Percentiles rank a stretch among this genome's conserved stretches.
Conservation (phyloP, 306 rosid genomes). For the Rosa persica region DNA sequence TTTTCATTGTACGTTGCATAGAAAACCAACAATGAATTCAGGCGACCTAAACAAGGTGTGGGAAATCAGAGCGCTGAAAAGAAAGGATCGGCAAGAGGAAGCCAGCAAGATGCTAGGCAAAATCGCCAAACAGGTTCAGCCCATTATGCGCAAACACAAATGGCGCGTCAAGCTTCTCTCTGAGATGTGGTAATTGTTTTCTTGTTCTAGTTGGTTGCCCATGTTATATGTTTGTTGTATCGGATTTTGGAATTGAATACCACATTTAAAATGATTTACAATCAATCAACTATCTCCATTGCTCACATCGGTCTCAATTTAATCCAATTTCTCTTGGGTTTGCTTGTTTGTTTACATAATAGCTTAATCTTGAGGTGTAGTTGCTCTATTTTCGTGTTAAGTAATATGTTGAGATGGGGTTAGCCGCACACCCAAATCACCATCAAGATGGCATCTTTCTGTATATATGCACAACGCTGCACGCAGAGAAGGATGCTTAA, state of each 20-base stretch:
- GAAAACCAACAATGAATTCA: conserved; percentile 30
- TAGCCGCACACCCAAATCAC: too few species aligned
- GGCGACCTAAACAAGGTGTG: conserved; percentile 82
- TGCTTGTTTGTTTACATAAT: too few species aligned
- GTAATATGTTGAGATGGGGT: too few species aligned
- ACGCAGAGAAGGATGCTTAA: too few species aligned
- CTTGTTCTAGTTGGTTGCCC: conserved; percentile 8
- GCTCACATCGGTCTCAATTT: neutral
- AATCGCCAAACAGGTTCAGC: conserved; percentile 90
- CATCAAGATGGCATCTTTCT: too few species aligned
- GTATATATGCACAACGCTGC: neutral
- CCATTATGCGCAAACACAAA: conserved; percentile 82
- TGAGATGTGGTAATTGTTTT: conserved; percentile 57
- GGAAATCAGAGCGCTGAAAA: conserved; percentile 74
- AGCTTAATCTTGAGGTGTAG: too few species aligned
- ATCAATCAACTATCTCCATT: neutral
- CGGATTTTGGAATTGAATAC: too few species aligned
- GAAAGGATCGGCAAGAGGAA: conserved; percentile 60
- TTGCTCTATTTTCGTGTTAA: too few species aligned
- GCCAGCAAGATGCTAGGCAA: conserved; percentile 72
- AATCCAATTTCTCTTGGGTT: neutral
- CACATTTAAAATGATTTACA: too few species aligned
- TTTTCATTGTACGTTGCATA: too few species aligned
- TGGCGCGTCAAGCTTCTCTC: conserved; percentile 94
- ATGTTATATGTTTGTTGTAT: neutral